These are phyloP conservation scores for Rosa multiflora DNA, from an alignment of 306 rosid species.

Conservation along the genomic window DNA sequence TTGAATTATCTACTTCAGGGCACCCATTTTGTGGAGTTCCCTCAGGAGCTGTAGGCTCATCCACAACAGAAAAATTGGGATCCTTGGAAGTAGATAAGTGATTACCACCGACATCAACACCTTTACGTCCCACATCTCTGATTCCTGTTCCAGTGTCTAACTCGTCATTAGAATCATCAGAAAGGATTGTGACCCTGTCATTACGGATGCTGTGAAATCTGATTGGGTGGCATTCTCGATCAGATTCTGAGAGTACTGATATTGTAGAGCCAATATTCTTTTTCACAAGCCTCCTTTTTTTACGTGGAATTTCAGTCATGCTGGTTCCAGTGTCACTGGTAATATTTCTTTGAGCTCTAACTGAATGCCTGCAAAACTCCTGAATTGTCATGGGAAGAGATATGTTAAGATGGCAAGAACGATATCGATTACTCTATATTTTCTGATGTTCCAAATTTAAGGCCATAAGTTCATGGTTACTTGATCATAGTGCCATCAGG, in stretches of 20 bases:
- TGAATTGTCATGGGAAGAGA: constrained; percentile 29
- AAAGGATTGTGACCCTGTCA: constrained; percentile 30
- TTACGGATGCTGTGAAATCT: constrained; percentile 27
- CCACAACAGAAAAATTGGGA: constrained; percentile 31
- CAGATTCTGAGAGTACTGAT: constrained; percentile 36
- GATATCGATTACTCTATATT: not conserved
- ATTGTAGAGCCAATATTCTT: constrained; percentile 18
- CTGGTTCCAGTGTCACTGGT: constrained; percentile 21
- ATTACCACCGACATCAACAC: constrained; percentile 29
- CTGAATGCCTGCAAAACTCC: constrained; percentile 44
- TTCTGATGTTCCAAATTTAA: not conserved
- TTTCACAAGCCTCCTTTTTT: constrained; percentile 49
- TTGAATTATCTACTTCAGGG: constrained; percentile 32
- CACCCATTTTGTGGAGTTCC: constrained; percentile 40
- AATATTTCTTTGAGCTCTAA: constrained; percentile 49
- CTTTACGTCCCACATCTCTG: constrained; percentile 34
- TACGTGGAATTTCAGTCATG: constrained; percentile 44
- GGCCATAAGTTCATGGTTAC: not conserved
- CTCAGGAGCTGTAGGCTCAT: constrained; percentile 24
- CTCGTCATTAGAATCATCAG: constrained; percentile 39
- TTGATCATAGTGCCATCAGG: constrained; percentile 1
- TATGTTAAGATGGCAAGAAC: constrained; percentile 5
- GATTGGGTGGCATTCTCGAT: constrained; percentile 26
- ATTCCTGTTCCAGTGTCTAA: constrained; percentile 29
- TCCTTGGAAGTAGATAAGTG: constrained; percentile 28